Evolutionary conservation across 257 asterid species (phyloP).

Genomic region (Capsicum chinense): DNA sequence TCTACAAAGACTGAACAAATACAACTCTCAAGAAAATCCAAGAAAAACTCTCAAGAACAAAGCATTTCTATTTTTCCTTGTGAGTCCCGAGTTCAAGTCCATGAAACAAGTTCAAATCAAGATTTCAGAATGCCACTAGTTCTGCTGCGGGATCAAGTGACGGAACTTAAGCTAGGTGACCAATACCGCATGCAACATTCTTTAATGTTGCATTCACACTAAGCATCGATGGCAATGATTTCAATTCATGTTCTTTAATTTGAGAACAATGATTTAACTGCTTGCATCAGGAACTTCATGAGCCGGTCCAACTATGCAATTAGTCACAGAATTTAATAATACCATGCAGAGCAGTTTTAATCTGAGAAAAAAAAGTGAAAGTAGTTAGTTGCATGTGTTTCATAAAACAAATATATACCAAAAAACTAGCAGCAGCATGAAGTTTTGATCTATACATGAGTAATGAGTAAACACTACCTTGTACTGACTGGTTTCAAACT

Average conservation of each 20-base stretch:
- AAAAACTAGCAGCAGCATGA: background rate
- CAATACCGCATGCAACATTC: background rate
- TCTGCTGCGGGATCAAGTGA: background rate
- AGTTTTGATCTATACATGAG: background rate
- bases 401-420: background rate
- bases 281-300: background rate
- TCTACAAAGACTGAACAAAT: conserved; percentile 11
- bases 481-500: background rate
- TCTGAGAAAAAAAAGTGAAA: background rate
- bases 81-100: background rate
- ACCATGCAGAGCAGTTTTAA: background rate
- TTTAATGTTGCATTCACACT: background rate
- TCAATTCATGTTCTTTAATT: background rate
- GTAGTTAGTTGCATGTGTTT: background rate
- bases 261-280: background rate
- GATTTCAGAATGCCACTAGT: background rate
- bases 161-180: background rate
- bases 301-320: conserved; percentile 5
- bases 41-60: background rate
- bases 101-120: background rate
- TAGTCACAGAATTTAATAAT: background rate
- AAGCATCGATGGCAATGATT: background rate
- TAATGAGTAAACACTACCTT: background rate
- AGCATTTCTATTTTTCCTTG: background rate
- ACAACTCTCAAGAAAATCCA: background rate